Base-by-base conservation (phyloP, 805 yeast genomes). In the Danielia reshetovae region DNA sequence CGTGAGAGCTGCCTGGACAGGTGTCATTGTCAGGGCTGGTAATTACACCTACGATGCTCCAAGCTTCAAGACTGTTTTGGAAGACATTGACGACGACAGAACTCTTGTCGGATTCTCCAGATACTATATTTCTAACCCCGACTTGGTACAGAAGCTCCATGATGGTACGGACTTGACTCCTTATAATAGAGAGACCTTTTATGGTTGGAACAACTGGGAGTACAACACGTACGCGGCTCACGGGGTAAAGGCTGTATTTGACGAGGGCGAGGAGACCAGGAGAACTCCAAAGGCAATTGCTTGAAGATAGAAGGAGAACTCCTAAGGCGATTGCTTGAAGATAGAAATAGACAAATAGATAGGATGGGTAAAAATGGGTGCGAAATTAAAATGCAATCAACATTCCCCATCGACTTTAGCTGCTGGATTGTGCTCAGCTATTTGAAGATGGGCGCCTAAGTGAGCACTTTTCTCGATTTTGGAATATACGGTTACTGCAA, bases 41-140 rank as follows among this genome's bases (percentile, higher is more conserved):
- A 18, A 13, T 29, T 36, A 36, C 27, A 19, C 23, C 2, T 14
- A 29, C 32, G 58, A 39, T 45, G 27, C 30, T 16, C 24, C 46
- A 48, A 18, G 58, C 50, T 30, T 28, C 51, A 18, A 36, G 34
- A 10, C 48, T 51, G 18, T 58, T 55, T 18, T 52, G 27, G 29
- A 39, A 1, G 38, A 38, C 29, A 27, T 37, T 12, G 43, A 49
- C 9, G 62, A 68, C 38, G 60, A 64, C 29, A 57, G 72, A 45
- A 74, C 81, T 3, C 51, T 72, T 33, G 54, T 70, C 42, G 73
- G 60, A 11, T 49, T 54, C 34, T 51, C 65, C 11, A 55, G 75
- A 46, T 55, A 51, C 40, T 70, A 40, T 43, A 65, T 60, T 8
- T 55, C 74, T 1, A 71, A 71, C 42, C 76, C 75, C 4, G 75